Evolutionary conservation across 371 early-diverging fungal species (phyloP).

Genomic region (Rhizopus microsporus): DNA sequence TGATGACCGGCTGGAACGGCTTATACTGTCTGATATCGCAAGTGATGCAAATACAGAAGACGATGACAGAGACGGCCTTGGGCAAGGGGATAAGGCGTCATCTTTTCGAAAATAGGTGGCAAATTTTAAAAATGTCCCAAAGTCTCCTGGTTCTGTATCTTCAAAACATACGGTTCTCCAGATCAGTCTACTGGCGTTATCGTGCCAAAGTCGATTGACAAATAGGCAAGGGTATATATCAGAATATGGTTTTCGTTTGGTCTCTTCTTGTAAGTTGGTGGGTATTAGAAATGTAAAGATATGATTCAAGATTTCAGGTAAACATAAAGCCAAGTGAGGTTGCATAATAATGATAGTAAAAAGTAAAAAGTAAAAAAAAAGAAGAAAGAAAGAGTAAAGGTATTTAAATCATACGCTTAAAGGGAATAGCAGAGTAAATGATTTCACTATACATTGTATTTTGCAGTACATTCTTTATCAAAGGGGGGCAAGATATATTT

Average conservation of each 20-base stretch:
- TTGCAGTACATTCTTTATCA: no score
- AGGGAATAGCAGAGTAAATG: no score
- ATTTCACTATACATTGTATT: no score
- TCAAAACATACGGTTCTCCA: slow-evolving; percentile 41
- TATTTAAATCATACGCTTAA: no score
- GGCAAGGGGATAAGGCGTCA: neutral
- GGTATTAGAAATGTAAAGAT: slow-evolving; percentile 31
- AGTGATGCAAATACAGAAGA: neutral
- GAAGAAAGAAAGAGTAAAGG: slow-evolving; percentile 15
- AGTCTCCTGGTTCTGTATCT: slow-evolving; percentile 22
- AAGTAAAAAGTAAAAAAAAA: slow-evolving; percentile 16
- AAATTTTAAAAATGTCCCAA: slow-evolving; percentile 19
- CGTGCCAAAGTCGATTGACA: slow-evolving; percentile 48
- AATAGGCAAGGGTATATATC: slow-evolving; percentile 38
- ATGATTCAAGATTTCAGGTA: slow-evolving; percentile 45
- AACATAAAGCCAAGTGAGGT: slow-evolving; percentile 29
- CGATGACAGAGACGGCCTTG: neutral
- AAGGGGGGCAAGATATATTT: neutral
- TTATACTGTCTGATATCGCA: neutral
- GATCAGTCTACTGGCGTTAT: slow-evolving; percentile 34
- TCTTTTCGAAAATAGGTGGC: slow-evolving; percentile 2
- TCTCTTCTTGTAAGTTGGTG: slow-evolving; percentile 10
- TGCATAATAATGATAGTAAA: slow-evolving; percentile 6
- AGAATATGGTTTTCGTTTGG: slow-evolving; percentile 16
- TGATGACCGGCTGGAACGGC: slow-evolving; percentile 15